Base-by-base conservation (phyloP, 2,329 filamentous ascomycete species). In the Fusarium albosuccineum region DNA sequence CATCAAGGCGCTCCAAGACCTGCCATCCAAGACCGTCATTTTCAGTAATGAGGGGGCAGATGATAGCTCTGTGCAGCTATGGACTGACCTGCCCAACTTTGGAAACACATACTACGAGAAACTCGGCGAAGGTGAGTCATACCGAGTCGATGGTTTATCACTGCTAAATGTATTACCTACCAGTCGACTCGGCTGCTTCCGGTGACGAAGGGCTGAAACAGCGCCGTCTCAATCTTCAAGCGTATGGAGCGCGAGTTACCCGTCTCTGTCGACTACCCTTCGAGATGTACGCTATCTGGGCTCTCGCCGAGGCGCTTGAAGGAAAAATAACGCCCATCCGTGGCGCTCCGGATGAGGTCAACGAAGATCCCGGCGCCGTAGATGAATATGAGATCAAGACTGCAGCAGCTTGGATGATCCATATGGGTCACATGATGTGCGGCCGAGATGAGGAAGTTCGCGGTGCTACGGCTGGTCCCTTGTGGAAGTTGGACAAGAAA, bases 401-500 rank as follows among this genome's bases (percentile, higher is more conserved):
- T 17, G 54, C 65, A 1, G 51, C 57, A 1, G 34, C 54, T 1
- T 68, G 65, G 67, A 42, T 68, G 11, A 30, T 46, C 3, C 41
- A 62, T 10, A 51, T 62, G 1, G 62, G 60, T 5, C 44, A 58
- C 30, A 14, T 56, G 1, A 27, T 70, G 22, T 57, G 64, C 16
- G 57, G 65, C n/a, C 60, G 62, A 3, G 62, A 64, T 26, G 60
- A 68, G 42, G 62, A 54, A 22, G 39, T 70, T 8, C 17, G 41
- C 2, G 63, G 59, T 0, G 64, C 66, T 13, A 65, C 54, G 14
- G 66, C 66, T 2, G 67, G 69, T 2, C 70, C 66, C 22, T 44
- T 70, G 2, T 72, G 66, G 67, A 59, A 39, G 26, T 52, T 68
- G 2, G 22, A 40, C 6, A 72, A 71, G 68, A 65, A 57, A 34